Percentiles rank a stretch among this genome's conserved stretches.
Conservation (phyloP, 2,329 filamentous ascomycete species). For the Verticillium nonalfalfae region DNA sequence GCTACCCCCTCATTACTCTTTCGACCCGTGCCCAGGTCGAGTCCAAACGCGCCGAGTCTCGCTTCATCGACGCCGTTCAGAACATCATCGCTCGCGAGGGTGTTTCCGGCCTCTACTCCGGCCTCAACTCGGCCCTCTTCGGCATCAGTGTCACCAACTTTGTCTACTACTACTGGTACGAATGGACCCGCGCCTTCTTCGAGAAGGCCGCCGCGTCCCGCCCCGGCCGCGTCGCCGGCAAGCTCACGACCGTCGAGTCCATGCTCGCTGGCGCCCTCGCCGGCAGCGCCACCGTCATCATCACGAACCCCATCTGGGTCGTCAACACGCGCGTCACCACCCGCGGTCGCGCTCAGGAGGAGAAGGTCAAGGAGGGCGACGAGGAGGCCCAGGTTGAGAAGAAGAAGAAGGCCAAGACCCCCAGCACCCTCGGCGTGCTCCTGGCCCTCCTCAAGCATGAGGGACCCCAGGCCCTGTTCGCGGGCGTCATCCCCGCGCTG, state of each 20-base stretch:
- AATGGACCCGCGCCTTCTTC: constrained; percentile 89
- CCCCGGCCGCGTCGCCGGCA: constrained; percentile 67
- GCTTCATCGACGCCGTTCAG: constrained; percentile 75
- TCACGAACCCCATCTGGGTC: constrained; percentile 99
- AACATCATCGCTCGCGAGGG: constrained; percentile 91
- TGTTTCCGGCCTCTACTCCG: constrained; percentile 81
- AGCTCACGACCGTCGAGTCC: constrained; percentile 84
- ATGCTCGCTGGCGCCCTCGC: constrained; percentile 95
- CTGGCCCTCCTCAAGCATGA: constrained; percentile 76
- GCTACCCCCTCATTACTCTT: constrained; percentile 93
- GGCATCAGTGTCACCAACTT: constrained; percentile 99
- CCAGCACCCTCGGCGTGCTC: constrained; percentile 75
- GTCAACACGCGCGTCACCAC: constrained; percentile 98
- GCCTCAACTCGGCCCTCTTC: constrained; percentile 89
- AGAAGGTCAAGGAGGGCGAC: constrained; percentile 27
- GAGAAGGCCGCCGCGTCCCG: constrained; percentile 71
- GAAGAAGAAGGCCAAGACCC: constrained; percentile 38
- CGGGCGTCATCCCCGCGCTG: constrained; percentile 86
- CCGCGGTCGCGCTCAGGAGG: constrained; percentile 68
- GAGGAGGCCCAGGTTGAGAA: constrained; percentile 36
- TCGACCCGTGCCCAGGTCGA: constrained; percentile 97
- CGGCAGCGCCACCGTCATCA: constrained; percentile 85
- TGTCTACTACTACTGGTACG: constrained; percentile 99
- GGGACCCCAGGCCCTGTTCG: constrained; percentile 77
- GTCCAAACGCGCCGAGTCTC: constrained; percentile 83